Evolutionary conservation across 257 asterid genomes (phyloP).

Genomic region (Penstemon eatonii): DNA sequence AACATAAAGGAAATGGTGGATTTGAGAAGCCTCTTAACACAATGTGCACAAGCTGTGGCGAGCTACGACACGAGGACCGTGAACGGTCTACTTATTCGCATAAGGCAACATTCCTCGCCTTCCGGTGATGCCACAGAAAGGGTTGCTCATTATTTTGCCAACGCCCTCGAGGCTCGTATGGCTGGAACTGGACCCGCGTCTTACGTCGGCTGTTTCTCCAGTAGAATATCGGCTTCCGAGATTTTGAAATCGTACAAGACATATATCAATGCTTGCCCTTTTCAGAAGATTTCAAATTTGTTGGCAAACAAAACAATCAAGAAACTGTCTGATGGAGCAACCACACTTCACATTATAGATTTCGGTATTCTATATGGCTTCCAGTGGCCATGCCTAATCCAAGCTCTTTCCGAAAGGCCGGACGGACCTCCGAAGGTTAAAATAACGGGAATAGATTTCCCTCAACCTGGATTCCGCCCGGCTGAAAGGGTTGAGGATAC

Average conservation of each 20-base stretch:
- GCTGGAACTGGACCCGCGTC: constrained; percentile 42
- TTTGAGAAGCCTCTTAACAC: constrained; percentile 38
- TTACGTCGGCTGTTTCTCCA: constrained; percentile 17
- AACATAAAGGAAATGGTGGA: constrained; percentile 41
- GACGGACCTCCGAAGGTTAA: constrained; percentile 56
- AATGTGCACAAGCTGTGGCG: constrained; percentile 54
- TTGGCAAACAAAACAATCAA: constrained; percentile 45
- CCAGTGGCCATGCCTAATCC: constrained; percentile 61
- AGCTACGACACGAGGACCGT: constrained; percentile 33
- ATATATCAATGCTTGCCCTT: constrained; percentile 45
- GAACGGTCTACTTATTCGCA: constrained; percentile 28
- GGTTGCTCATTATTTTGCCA: constrained; percentile 47
- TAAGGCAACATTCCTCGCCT: constrained; percentile 50
- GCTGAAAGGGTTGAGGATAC: constrained; percentile 48
- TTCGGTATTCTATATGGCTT: constrained; percentile 55
- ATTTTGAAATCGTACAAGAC: constrained; percentile 46
- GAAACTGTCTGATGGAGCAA: constrained; percentile 31
- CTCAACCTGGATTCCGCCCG: constrained; percentile 57
- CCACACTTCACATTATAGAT: constrained; percentile 44
- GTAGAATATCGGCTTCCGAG: constrained; percentile 42
- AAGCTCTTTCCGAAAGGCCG: constrained; percentile 38
- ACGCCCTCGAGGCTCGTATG: constrained; percentile 53
- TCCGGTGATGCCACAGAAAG: constrained; percentile 49
- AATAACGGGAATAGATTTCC: constrained; percentile 60
- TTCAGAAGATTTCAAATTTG: constrained; percentile 40